These are phyloP conservation scores for Tephrocybe sp. DNA, from an alignment of 768 basidiomycete genomes.

Conservation along the genomic window DNA sequence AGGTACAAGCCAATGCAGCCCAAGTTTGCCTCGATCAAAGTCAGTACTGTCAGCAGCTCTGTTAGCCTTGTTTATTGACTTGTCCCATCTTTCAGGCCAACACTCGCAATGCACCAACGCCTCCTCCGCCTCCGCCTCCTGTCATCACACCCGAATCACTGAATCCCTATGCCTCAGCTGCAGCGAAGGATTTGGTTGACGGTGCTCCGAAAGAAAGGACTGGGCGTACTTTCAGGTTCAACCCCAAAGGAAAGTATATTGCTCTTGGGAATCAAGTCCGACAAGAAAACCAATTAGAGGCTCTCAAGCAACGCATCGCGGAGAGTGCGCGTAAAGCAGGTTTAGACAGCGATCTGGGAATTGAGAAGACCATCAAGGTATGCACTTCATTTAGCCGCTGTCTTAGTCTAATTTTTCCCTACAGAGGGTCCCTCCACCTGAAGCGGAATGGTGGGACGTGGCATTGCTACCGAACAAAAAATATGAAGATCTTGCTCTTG, in stretches of 20 bases:
- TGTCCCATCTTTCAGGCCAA: slow-evolving; percentile 53
- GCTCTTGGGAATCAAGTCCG: slow-evolving; percentile 69
- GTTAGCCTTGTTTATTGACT: not conserved
- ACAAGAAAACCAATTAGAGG: slow-evolving; percentile 82
- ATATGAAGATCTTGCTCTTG: slow-evolving; percentile 73
- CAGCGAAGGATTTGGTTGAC: slow-evolving; percentile 64
- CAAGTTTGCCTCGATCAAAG: slow-evolving; percentile 96
- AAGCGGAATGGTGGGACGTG: slow-evolving; percentile 97
- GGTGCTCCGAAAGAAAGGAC: slow-evolving; percentile 71
- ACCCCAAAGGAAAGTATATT: slow-evolving; percentile 90
- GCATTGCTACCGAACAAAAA: slow-evolving; percentile 76
- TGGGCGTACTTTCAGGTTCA: slow-evolving; percentile 79
- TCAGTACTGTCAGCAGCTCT: slow-evolving; percentile 22
- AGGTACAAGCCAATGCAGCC: slow-evolving; percentile 98
- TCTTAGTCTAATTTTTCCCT: not conserved
- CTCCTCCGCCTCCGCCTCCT: slow-evolving; percentile 45
- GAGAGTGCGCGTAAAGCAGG: slow-evolving; percentile 94
- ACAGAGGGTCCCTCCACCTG: slow-evolving; percentile 84
- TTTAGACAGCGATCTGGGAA: slow-evolving; percentile 87
- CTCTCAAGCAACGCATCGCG: slow-evolving; percentile 88
- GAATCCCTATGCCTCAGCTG: slow-evolving; percentile 77
- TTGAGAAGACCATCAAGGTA: slow-evolving; percentile 89
- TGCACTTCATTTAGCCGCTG: slow-evolving; percentile 16
- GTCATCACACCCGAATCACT: slow-evolving; percentile 42
- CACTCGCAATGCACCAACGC: slow-evolving; percentile 69